Base-by-base conservation (phyloP, 1,139 yeast species). In the Lodderomyces jiufengensis region DNA sequence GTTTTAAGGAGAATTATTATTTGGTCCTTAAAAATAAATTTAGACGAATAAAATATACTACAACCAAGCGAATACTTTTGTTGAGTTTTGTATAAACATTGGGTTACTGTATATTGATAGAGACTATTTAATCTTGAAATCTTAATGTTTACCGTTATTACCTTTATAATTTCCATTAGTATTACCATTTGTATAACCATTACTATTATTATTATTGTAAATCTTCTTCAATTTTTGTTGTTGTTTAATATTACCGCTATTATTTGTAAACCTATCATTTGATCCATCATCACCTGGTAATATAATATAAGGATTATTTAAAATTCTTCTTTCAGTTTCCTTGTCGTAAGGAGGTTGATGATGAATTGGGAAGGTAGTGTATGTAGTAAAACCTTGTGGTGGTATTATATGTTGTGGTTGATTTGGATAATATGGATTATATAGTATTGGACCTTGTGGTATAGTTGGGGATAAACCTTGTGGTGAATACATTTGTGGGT, bases 241-340 rank as follows among this genome's bases (percentile, higher is more conserved):
- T 22, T 27, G 2, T 16, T 16, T 30, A 9, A 11, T 12, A 23
- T 21, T 22, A 23, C 22, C n/a, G 6, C 16, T n/a, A 14, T 13
- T 27, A 5, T 4, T 27, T n/a, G 5, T 15, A 27, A 5, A 27
- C 10, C 29, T 25, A 11, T 25, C 34, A 27, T 32, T 27, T 10
- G 16, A n/a, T 4, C 16, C 29, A 12, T 26, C 7, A 24, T 44
- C 43, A 13, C 52, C 58, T 1, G 64, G 64, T 22, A 58, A 41
- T 18, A 60, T 57, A 21, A 59, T 59, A 42, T 59, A 59, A 2
- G 65, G 65, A 31, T 60, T 60, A 43, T 59, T 60, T 37, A 59
- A 47, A 21, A 59, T 41, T 34, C 54, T 49, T 34, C 65, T 39
- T 38, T 58, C 63, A 4, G 59, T 55, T 36, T 59, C 65, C 40